Evolutionary conservation across 139 green algal genomes (phyloP), one percentile per base, ranked within the genome.

Genomic region (Axilococcus clingmanii): DNA sequence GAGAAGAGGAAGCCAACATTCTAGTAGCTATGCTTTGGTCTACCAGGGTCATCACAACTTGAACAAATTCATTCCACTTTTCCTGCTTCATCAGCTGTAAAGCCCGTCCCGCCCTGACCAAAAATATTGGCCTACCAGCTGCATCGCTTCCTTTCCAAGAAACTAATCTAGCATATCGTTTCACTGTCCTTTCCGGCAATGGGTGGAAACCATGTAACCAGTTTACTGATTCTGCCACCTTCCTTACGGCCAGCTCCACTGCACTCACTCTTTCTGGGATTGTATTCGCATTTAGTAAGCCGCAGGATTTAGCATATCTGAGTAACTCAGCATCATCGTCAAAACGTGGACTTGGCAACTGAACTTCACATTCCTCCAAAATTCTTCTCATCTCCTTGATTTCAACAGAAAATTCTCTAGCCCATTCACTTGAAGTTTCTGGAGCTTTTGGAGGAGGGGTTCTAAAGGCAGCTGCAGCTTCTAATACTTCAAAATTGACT

Each of bases 301-400:
- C 70, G 24, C 44, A 59, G 24, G 51, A 44, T 24, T 30, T 27
- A 27, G 55, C 66, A 51, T 59, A 78, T 38, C 70, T 61, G 37
- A 78, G 15, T 28, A 78, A 59, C 59, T 78, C 70, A 12, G 69
- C 55, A 38, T 70, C 20, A n/a, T 27, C 54, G 32, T 14, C 28
- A 36, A 58, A 41, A 40, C 69, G 77, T 29, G 61, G 60, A 11
- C 48, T 24, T 8, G 36, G 36, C 20, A 76, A 56, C 38, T 42
- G 20, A 19, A 67, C 55, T 3, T 44, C 47, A 30, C 44, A 59
- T 32, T 48, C 54, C 25, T 47, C 32, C 33, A 78, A 65, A 46
- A 72, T 65, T 38, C 69, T 57, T 49, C 36, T 40, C 61, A 78
- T 72, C 55, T 78, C 70, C 31, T 20, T 45, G 19, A 72, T 43